Base-by-base conservation (phyloP, 2,329 filamentous ascomycete genomes). In the Periconia sp. region DNA sequence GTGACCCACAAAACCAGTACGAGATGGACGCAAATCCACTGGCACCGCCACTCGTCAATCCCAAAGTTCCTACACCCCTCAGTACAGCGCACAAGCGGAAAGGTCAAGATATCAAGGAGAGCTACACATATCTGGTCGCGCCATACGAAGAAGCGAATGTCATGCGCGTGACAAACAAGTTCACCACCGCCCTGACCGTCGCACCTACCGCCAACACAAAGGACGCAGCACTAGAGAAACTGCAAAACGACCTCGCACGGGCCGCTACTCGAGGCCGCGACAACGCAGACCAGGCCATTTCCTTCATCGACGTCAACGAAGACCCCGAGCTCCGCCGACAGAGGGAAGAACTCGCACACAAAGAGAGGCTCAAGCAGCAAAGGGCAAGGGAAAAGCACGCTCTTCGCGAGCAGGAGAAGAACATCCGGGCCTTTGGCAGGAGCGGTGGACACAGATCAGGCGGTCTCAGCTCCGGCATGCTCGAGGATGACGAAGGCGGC, bases 301-400 rank as follows among this genome's bases (percentile, higher is more conserved):
- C 86, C 70, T 82, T 92, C 53, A 84, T 89, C 61, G 81, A 81
- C 24, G 84, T 87, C 4, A 84, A 81, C 11, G 80, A 86, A 57
- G 88, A 92, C 57, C 88, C 88, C 2, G 88, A 92, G 63, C 77
- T 89, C 30, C 83, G 85, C 61, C 86, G 88, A 72, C 85, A 82
- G 63, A 79, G 86, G 63, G 88, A 88, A 13, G 88, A 92, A 66
- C 67, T 84, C 46, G 83, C 85, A 2, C 87, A 90, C 71, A 88
- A 87, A 71, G 87, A 90, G 66, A 83, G 84, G 52, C 77, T 83
- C 67, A 85, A 84, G 61, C 59, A 63, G 40, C 47, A 85, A 59
- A 80, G 86, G 40, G 79, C 82, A 42, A 81, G 81, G 23, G 86
- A 91, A 57, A 87, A 83, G 46, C 84, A 86, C 3, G 81, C 83